phyloP scores from a whole-genome alignment of 306 rosid genomes.

The Prunus davidiana region DNA sequence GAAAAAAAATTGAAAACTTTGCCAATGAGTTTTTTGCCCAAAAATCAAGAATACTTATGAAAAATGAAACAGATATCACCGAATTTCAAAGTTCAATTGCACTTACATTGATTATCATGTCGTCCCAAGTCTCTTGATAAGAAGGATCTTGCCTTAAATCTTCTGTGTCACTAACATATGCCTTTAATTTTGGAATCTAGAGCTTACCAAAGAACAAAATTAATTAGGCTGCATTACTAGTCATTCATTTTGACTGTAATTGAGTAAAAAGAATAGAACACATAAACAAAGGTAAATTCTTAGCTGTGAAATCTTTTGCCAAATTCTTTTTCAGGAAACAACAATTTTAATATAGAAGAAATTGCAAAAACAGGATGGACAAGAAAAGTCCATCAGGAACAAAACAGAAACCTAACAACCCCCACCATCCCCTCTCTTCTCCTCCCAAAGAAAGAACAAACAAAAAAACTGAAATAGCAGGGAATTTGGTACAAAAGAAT shows the following conservation, averaged over 20 bases:
- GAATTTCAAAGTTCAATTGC: constrained; percentile 20
- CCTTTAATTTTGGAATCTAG: constrained; percentile 99
- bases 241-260: constrained; percentile 16
- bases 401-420: neutral
- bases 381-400: neutral
- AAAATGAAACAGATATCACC: neutral
- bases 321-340: neutral
- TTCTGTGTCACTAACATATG: constrained; percentile 92
- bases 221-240: constrained; percentile 45
- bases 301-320: neutral
- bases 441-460: neutral
- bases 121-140: constrained; percentile 96
- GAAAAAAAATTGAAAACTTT: neutral
- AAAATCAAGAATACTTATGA: neutral
- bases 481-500: neutral
- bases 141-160: constrained; percentile 87
- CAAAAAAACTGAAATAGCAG: no score
- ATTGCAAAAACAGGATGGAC: neutral
- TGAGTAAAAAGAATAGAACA: neutral
- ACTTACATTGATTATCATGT: constrained; percentile 92
- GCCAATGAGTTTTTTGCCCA: neutral
- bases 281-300: constrained; percentile 6
- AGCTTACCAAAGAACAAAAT: constrained; percentile 72
- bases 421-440: neutral
- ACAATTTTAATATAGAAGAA: neutral